Evolutionary conservation across 2,329 filamentous ascomycete genomes (phyloP).

Genomic region (Aspergillus sp.): DNA sequence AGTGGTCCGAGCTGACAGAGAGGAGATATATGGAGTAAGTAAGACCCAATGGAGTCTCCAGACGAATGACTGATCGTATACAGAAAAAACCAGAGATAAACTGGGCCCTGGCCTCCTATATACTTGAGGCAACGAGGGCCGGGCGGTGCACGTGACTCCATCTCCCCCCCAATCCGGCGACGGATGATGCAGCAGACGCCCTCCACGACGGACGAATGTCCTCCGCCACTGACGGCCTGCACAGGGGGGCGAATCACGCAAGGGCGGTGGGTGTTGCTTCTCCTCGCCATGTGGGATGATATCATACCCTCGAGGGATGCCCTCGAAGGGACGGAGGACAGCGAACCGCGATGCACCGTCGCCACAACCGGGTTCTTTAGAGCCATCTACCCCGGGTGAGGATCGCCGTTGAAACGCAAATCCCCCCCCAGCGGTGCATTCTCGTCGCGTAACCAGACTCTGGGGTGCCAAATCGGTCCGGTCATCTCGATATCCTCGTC

Average conservation of each 20-base stretch:
- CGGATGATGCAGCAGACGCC: not conserved
- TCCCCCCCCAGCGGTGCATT: not conserved
- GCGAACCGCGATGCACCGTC: too few species aligned
- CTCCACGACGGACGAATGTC: conserved; percentile 12
- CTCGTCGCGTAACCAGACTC: not conserved
- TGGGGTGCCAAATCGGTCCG: not conserved
- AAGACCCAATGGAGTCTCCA: too few species aligned
- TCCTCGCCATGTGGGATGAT: conserved; percentile 14
- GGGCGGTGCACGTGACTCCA: conserved; percentile 5
- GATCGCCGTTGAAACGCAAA: not conserved
- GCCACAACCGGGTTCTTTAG: too few species aligned
- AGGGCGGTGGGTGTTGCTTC: not conserved
- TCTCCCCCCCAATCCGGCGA: conserved; percentile 5
- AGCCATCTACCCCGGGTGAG: not conserved
- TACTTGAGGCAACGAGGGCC: not conserved
- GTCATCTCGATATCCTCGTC: not conserved
- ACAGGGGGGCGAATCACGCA: conserved; percentile 5
- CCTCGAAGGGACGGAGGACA: too few species aligned
- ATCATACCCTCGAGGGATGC: conserved; percentile 10
- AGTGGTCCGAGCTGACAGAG: not conserved
- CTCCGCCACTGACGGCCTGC: conserved; percentile 5
- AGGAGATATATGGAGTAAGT: not conserved
- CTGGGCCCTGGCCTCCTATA: conserved; percentile 1
- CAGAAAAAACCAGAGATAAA: too few species aligned
- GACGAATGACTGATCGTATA: too few species aligned